phyloP scores from a whole-genome alignment of 352 stramenopile genomes.

The Globisporangium cederbergense region DNA sequence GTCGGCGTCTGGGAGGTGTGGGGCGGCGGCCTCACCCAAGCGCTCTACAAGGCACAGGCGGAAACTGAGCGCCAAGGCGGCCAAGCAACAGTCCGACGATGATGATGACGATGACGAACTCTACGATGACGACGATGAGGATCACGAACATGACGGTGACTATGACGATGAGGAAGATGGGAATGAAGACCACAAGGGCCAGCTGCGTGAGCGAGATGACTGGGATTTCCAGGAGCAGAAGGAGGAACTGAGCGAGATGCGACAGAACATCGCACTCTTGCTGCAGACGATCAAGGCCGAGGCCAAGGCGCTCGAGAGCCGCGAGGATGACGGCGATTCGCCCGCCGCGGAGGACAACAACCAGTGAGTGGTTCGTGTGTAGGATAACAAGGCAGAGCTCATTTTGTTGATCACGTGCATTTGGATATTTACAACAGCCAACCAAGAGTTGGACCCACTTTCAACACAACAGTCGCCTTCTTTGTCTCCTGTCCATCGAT shows the following conservation, averaged over 20 bases:
- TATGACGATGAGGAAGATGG: conserved; percentile 24
- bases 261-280: conserved; percentile 62
- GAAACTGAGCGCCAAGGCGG: conserved; percentile 17
- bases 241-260: conserved; percentile 55
- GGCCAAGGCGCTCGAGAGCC: conserved; percentile 41
- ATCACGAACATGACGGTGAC: conserved; percentile 24
- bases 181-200: conserved; percentile 18
- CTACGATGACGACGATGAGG: conserved; percentile 23
- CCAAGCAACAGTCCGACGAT: conserved; percentile 35
- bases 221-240: conserved; percentile 60
- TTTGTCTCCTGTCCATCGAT: too few species aligned
- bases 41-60: conserved; percentile 8
- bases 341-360: not conserved
- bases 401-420: too few species aligned
- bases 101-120: conserved; percentile 23
- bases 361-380: conserved; percentile 3
- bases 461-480: too few species aligned
- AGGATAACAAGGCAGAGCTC: too few species aligned
- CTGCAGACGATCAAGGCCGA: conserved; percentile 58
- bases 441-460: too few species aligned
- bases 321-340: not conserved
- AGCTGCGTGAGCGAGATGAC: conserved; percentile 22
- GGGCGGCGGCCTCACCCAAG: not conserved
- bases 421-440: too few species aligned
- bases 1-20: not conserved